These are phyloP conservation scores for Actinomucor elegans DNA, from an alignment of 371 early-diverging fungal species.

Conservation along the genomic window DNA sequence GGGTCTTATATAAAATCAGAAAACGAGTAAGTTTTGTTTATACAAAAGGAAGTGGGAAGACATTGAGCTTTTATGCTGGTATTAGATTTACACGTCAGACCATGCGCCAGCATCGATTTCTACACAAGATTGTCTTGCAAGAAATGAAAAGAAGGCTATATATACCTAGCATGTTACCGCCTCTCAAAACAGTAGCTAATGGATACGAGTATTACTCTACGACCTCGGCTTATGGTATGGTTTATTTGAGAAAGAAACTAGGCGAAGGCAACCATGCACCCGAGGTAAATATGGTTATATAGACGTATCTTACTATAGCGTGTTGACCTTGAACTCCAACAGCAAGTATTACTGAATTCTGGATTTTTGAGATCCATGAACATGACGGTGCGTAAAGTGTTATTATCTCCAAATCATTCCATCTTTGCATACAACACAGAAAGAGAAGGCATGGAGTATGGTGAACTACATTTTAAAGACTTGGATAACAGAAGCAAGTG, in stretches of 20 bases:
- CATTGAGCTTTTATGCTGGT: too few species aligned
- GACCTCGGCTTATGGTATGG: constrained; percentile 56
- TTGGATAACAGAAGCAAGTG: constrained; percentile 32
- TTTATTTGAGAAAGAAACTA: constrained; percentile 56
- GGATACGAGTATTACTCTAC: constrained; percentile 67
- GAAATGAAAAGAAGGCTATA: constrained; percentile 60
- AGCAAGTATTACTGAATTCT: constrained; percentile 62
- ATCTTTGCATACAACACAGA: constrained; percentile 63
- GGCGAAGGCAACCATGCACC: constrained; percentile 40
- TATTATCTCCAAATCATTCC: constrained; percentile 59
- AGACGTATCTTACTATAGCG: neutral
- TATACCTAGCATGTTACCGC: constrained; percentile 43
- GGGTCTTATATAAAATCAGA: constrained; percentile 55
- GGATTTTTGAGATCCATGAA: constrained; percentile 54
- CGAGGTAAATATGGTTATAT: constrained; percentile 38
- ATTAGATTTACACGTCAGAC: constrained; percentile 30
- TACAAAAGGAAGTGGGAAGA: too few species aligned
- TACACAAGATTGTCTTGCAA: constrained; percentile 36
- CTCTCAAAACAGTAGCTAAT: constrained; percentile 52
- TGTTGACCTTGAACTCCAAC: neutral
- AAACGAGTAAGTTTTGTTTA: constrained; percentile 51
- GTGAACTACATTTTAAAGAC: constrained; percentile 62
- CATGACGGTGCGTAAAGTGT: constrained; percentile 57
- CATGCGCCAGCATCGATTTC: constrained; percentile 32
- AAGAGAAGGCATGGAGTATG: constrained; percentile 64